A percentile compares a stretch with the other conserved stretches of the same genome.
Evolutionary conservation across 2,329 filamentous ascomycete species (phyloP).

Genomic region (Dactylonectria macrodidyma): DNA sequence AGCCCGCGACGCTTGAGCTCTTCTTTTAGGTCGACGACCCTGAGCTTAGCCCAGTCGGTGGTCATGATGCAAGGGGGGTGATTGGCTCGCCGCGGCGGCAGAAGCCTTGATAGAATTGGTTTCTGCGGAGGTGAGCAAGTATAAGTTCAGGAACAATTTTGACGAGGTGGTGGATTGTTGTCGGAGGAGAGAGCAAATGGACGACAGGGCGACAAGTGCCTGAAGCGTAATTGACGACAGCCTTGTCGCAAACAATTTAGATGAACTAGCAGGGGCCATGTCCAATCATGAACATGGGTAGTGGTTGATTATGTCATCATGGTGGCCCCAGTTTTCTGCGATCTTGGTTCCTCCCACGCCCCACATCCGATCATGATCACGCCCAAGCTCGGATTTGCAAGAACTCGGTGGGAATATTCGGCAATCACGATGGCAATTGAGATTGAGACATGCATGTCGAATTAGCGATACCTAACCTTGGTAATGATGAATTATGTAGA

Average conservation of each 20-base stretch:
- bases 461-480: background rate
- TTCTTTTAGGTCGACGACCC: conserved; percentile 81
- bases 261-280: conserved; percentile 16
- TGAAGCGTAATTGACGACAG: conserved; percentile 30
- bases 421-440: conserved; percentile 3
- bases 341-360: conserved; percentile 17
- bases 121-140: background rate
- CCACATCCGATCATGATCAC: conserved; percentile 26
- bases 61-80: conserved; percentile 55
- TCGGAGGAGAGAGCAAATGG: conserved; percentile 18
- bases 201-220: conserved; percentile 1
- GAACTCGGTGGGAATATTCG: background rate
- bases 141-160: background rate
- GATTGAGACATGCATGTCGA: background rate
- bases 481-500: no score
- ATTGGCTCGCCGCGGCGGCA: conserved; percentile 28
- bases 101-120: conserved; percentile 6
- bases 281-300: conserved; percentile 35
- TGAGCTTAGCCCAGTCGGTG: conserved; percentile 71
- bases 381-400: conserved; percentile 22
- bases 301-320: conserved; percentile 40
- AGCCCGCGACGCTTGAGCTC: conserved; percentile 83
- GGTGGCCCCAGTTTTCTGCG: conserved; percentile 15
- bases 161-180: background rate
- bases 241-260: conserved; percentile 44